Percentiles rank a stretch among this genome's conserved stretches.
These are phyloP conservation scores for Psophocarpus tetragonolobus DNA, from an alignment of 306 rosid species.

Conservation along the genomic window DNA sequence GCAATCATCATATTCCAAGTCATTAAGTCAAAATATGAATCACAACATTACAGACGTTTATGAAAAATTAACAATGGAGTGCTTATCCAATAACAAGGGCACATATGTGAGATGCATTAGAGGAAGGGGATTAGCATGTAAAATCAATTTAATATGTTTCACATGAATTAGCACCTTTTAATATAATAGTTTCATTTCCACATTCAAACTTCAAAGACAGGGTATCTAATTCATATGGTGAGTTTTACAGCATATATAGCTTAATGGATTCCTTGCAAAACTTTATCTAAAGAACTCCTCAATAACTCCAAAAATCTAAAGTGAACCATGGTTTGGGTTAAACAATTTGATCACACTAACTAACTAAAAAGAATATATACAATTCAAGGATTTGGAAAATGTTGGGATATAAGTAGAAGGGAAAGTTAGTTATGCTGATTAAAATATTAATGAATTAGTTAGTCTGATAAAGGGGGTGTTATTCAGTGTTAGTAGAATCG, in stretches of 20 bases:
- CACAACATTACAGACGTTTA: not conserved
- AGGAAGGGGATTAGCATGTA: constrained; percentile 4
- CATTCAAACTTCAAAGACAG: constrained; percentile 4
- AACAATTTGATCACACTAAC: constrained; percentile 4
- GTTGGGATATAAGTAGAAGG: too few relatives aligned
- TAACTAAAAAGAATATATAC: constrained; percentile 10
- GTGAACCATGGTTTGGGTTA: not conserved
- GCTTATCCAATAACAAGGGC: not conserved
- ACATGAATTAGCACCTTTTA: not conserved
- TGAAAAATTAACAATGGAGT: constrained; percentile 4
- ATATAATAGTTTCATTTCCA: not conserved
- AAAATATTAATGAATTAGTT: too few relatives aligned
- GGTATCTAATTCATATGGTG: not conserved
- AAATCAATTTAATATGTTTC: not conserved
- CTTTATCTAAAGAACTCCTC: not conserved
- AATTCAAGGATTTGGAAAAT: constrained; percentile 5
- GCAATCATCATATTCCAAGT: constrained; percentile 30
- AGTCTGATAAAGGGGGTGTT: too few relatives aligned
- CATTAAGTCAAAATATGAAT: constrained; percentile 8
- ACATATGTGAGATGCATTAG: not conserved
- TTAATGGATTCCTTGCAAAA: not conserved
- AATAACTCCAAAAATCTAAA: not conserved
- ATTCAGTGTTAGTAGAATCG: too few relatives aligned
- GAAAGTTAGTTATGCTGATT: too few relatives aligned
- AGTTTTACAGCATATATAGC: not conserved